Base-by-base conservation (phyloP, 2,329 filamentous ascomycete species). In the Furcasterigmium sp. region DNA sequence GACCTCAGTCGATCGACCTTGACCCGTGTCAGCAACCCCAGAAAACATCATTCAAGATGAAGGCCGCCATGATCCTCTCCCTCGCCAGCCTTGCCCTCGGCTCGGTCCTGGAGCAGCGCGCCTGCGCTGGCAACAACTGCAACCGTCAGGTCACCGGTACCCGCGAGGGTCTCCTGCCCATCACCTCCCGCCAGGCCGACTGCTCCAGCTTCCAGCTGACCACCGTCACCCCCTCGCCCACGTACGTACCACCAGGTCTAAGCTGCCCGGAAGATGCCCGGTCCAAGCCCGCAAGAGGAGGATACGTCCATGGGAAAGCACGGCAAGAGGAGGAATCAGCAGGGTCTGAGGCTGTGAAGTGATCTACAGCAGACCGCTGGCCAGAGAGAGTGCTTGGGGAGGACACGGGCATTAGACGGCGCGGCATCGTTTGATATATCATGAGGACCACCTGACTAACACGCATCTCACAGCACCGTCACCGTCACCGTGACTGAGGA, bases 121-220 rank as follows among this genome's bases (percentile, higher is more conserved):
- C 48, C 45, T 69, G 64, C 55, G 49, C 57, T 47, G 65, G 61
- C 53, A 66, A 72, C 62, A 72, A 70, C 62, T 72, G 68, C 61
- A 67, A 67, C 58, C 65, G 67, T 39, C 63, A 67, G 46, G 62
- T 72, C 47, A 70, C 67, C 34, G 67, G 68, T 45, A 70, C 67
- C 43, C 60, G 65, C 19, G 52, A 48, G 15, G 64, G 64, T 29
- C 60, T 69, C 41, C 46, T 51, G 19, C 53, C 62, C 45, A 43
- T 63, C 28, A 54, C 56, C 32, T 54, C 55, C 26, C 66, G 67
- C 53, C 55, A 62, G 50, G 57, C 60, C 51, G 61, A 65, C 55
- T 70, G 67, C 57, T 55, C 61, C 43, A 67, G 57, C 55, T 71
- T 69, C 59, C 50, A 64, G 56, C 46, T 50, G 44, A 63, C 63